Evolutionary conservation across 164 flowering plant species (phyloP), one percentile per base, ranked within the genome.

Genomic region (Stephania yunnanensis): DNA sequence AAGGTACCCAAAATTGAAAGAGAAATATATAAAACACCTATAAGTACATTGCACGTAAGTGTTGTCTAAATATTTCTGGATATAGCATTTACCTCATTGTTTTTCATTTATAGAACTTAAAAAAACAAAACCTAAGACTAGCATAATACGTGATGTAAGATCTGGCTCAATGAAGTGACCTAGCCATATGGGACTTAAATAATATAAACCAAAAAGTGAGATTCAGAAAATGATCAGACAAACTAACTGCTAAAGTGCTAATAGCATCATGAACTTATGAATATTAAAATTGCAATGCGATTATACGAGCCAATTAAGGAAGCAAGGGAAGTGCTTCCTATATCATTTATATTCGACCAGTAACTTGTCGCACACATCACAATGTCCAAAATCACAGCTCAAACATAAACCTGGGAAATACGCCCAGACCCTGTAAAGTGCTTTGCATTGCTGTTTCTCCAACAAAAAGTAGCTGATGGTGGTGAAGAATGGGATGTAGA

Each of bases 351-450:
- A 15, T 31, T 66, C 30, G 53, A 72, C 20, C 10, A 46, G 52
- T 53, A 53, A 75, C 31, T 55, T 29, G 5, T 46, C 10, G 19
- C 25, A 48, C 58, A 52, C 63, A 44, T 50, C 70, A 46, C 31
- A 19, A 30, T 46, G 65, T 29, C 75, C 6, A 9, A 75, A 74
- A 65, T 11, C 68, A 78, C 72, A 81, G 52, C 84, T 45, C 68
- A 72, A 86, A 75, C 61, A 78, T 80, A 85, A 86, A 84, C 83
- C 83, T 80, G 74, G 82, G 79, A 82, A 80, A 83, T 68, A 78
- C 94, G 86, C 92, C 91, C 98, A 91, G 91, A 95, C 98, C 99
- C 98, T 93, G 82, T 95, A 95, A 84, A 95, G 97, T 52, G 93
- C 86, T 84, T 95, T 95, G 95, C 97, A 95, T 66, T 86, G 89